phyloP scores from a whole-genome alignment of 495 filamentous ascomycete genomes.

The Penicillium fimorum region DNA sequence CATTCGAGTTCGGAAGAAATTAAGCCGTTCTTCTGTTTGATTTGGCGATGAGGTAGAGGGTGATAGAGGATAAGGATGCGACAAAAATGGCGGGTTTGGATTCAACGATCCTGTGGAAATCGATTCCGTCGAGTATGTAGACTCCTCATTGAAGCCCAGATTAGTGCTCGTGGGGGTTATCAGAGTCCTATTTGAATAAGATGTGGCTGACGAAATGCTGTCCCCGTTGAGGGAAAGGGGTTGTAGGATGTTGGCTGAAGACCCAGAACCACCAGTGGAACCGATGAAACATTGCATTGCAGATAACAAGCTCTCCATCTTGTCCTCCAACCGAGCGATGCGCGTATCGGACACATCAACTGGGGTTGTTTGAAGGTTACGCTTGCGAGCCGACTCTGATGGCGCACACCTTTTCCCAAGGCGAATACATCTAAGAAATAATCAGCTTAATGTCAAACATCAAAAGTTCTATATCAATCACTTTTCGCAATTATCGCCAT shows the following conservation, averaged over 20 bases:
- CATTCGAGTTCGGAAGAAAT: slow-evolving; percentile 41
- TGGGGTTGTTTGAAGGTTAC: slow-evolving; percentile 16
- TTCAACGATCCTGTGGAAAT: background rate
- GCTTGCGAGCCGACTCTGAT: slow-evolving; percentile 33
- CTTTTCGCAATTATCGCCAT: slow-evolving; percentile 26
- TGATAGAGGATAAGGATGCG: too few species aligned
- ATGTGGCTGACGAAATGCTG: background rate
- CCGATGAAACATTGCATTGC: slow-evolving; percentile 17
- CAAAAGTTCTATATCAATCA: background rate
- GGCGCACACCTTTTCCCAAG: slow-evolving; percentile 41
- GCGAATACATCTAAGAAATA: slow-evolving; percentile 42
- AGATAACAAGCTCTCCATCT: slow-evolving; percentile 28
- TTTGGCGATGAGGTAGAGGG: background rate
- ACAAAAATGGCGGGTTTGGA: too few species aligned
- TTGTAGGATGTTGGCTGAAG: slow-evolving; percentile 5
- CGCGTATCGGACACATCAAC: slow-evolving; percentile 42
- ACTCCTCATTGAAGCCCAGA: background rate
- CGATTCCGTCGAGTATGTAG: background rate
- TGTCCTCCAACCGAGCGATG: slow-evolving; percentile 45
- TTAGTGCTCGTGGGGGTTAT: background rate
- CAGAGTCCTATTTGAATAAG: background rate
- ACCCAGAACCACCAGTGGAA: background rate
- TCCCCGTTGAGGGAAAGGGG: background rate
- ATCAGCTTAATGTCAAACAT: slow-evolving; percentile 7
- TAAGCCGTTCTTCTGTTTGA: slow-evolving; percentile 38